Base-by-base conservation (phyloP, 23 red algal genomes). In the Gracilaria domingensis region DNA sequence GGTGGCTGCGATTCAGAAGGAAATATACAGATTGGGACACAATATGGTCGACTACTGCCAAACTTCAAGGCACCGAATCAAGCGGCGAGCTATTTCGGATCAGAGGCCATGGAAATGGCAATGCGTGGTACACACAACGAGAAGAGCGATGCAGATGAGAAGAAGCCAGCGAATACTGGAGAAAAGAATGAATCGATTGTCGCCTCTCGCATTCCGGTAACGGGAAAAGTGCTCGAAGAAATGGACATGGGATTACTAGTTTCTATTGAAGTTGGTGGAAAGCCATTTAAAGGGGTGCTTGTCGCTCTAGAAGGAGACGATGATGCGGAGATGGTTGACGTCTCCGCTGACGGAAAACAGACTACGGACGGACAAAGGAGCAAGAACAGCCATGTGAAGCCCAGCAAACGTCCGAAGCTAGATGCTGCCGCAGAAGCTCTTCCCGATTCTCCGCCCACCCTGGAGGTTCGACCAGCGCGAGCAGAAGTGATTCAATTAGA, bases 241-340 rank as follows among this genome's bases (percentile, higher is more conserved):
- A 83, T 79, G 32, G 79, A 92, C 13, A 66, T 83, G 21, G 89
- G 89, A 25, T 51, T 59, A 12, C 47, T 84, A 13, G 89, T 92
- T 26, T 84, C 78, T 25, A 78, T 92, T 38, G 48, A 50, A 59
- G 84, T 92, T 35, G 56, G 69, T 59, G 89, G 89, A 37, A 73
- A 67, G 48, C 30, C 66, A 51, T 84, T 82, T 64, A 92, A 84
- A 33, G 89, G 89, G 25, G 79, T 92, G 33, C 89, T 92, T 56
- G 80, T 92, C 29, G 45, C 38, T n/a, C 40, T 30, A 4, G 72
- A 50, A 20, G 34, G 1, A 77, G 42, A 26, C 17, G 42, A 77
- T 30, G 72, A 77, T 23, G 4, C 33, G 14, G 8, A 3, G 72
- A 45, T 49, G 45, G 28, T 50, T 20, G 72, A 77, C 45, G 30